phyloP scores from a whole-genome alignment of 345 rosid genomes.

The Syzygium jambos region DNA sequence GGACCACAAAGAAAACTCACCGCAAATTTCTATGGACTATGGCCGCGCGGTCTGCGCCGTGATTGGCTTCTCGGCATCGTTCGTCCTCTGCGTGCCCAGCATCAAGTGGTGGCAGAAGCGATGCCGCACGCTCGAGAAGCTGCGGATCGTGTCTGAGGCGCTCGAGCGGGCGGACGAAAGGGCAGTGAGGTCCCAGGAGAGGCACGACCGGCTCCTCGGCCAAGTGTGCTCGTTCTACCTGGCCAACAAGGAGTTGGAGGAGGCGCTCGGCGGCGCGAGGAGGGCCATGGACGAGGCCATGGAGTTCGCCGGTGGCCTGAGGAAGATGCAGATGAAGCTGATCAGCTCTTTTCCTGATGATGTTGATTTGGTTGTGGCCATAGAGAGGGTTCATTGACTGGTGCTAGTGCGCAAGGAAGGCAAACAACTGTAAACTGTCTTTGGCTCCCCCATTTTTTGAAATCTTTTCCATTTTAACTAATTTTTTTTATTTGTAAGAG shows the following conservation, averaged over 20 bases:
- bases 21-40: constrained; percentile 7
- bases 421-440: neutral
- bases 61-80: constrained; percentile 39
- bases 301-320: constrained; percentile 29
- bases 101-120: constrained; percentile 26
- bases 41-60: constrained; percentile 17
- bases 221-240: constrained; percentile 38
- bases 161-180: constrained; percentile 45
- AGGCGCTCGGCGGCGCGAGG: constrained; percentile 32
- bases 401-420: neutral
- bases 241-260: constrained; percentile 34
- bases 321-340: constrained; percentile 40
- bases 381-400: neutral
- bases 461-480: neutral
- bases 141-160: constrained; percentile 40
- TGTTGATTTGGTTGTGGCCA: neutral
- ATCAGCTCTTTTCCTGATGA: constrained; percentile 25
- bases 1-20: neutral
- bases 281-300: constrained; percentile 39
- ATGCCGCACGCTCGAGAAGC: constrained; percentile 20
- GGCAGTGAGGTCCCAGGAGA: constrained; percentile 32
- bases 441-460: too few species aligned
- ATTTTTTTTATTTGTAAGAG: neutral
- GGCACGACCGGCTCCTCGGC: constrained; percentile 42
- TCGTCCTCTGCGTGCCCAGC: constrained; percentile 20